Base-by-base conservation (phyloP, 768 basidiomycete genomes). In the Termitomyces sp. region DNA sequence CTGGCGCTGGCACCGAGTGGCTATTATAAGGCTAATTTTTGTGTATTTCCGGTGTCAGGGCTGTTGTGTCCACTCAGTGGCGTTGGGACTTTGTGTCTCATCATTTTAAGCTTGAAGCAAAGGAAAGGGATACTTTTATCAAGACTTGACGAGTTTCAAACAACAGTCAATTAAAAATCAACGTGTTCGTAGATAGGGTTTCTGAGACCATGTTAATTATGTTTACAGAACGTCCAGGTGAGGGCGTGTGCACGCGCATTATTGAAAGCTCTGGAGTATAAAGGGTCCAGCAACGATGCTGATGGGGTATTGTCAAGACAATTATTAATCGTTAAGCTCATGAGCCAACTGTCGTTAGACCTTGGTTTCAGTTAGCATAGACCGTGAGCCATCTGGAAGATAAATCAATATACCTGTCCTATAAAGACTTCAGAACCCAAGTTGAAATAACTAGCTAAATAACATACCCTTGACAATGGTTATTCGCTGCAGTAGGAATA, bases 401-500 rank as follows among this genome's bases (percentile, higher is more conserved):
- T 15, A 31, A 33, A 44, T 15, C 18, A 15, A 51, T 36, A 48
- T 62, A 65, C 63, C 64, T 55, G 64, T 65, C 29, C 66, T 65
- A 18, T 58, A 56, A 26, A 41, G 50, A n/a, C 12, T 16, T 54
- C 20, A 54, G 44, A 33, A 41, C 6, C 39, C 31, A 45, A 28
- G 12, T 41, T 15, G 24, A n/a, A 49, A 4, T 15, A 46, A 13
- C 4, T 20, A 46, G 52, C 10, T 12, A 13, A 20, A 60, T 28
- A 34, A 74, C 77, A 18, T 64, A 80, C 78, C 81, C 81, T 73
- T 81, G 68, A 65, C 90, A 92, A 57, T 86, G 72, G 64, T 87
- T 83, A 60, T 91, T 92, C 0, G 81, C 72, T 34, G 77, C 70
- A 7, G 87, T 88, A 1, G 94, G 95, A 69, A 95, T 84, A 64